These are phyloP conservation scores for Fusarium sarcochroum DNA, from an alignment of 2,329 filamentous ascomycete genomes.

Conservation along the genomic window DNA sequence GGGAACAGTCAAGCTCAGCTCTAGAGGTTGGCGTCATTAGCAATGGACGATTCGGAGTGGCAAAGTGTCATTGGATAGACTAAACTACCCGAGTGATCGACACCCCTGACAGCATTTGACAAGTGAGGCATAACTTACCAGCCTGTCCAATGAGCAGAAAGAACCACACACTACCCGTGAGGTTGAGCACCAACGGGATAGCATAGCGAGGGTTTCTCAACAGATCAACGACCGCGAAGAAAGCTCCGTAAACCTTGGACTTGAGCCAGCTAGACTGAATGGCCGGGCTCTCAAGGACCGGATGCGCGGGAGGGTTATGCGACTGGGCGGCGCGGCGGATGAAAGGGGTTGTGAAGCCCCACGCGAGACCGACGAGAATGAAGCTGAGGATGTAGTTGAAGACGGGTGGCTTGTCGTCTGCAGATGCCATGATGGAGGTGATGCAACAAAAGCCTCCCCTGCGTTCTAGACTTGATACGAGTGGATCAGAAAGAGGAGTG, in stretches of 20 bases:
- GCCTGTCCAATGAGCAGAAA: conserved; percentile 94
- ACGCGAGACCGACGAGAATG: conserved; percentile 90
- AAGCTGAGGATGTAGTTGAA: conserved; percentile 92
- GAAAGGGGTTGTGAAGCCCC: conserved; percentile 94
- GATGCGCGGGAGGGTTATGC: conserved; percentile 75
- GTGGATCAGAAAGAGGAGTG: conserved; percentile 25
- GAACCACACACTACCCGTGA: conserved; percentile 97
- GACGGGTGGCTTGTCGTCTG: conserved; percentile 61
- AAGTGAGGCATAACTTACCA: conserved; percentile 67
- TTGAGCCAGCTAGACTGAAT: conserved; percentile 72
- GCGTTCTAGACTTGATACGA: conserved; percentile 26
- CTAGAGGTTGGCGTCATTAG: conserved; percentile 60
- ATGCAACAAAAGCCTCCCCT: conserved; percentile 17
- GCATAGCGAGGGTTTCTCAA: conserved; percentile 87
- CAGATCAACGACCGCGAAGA: conserved; percentile 84
- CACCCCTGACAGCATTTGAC: conserved; percentile 22
- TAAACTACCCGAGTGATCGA: conserved; percentile 28
- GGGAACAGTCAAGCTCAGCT: conserved; percentile 92
- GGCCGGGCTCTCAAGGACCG: conserved; percentile 65
- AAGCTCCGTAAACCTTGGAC: conserved; percentile 72
- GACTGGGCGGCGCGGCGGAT: conserved; percentile 87
- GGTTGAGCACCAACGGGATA: conserved; percentile 85
- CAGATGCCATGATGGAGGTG: conserved; percentile 28
- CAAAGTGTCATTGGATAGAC: conserved; percentile 28
- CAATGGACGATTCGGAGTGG: conserved; percentile 19